Percentiles rank a stretch among this genome's conserved stretches.
Evolutionary conservation across 371 early-diverging fungal species (phyloP).

Genomic region (Syncephalastrum racemosum): DNA sequence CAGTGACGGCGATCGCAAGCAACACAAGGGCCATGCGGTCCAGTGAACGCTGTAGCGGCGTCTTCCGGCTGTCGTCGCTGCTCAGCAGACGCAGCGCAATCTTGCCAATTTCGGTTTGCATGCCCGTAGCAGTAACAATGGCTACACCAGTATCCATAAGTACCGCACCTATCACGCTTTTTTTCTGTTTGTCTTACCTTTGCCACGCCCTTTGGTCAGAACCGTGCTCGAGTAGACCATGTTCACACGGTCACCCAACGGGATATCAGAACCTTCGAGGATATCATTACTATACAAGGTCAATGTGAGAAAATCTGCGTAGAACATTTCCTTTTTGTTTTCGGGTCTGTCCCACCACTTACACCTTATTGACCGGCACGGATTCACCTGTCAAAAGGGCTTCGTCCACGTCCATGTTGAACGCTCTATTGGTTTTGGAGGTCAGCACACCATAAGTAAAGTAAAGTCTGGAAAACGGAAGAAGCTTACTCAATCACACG

Average conservation of each 20-base stretch:
- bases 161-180: constrained; percentile 59
- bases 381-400: constrained; percentile 85
- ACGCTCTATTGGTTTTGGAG: constrained; percentile 26
- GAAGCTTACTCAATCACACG: constrained; percentile 72
- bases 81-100: constrained; percentile 85
- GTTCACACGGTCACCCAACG: constrained; percentile 65
- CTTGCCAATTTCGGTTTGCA: constrained; percentile 89
- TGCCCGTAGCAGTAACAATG: constrained; percentile 82
- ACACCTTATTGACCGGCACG: constrained; percentile 67
- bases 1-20: constrained; percentile 48
- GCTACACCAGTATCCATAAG: constrained; percentile 52
- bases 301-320: constrained; percentile 3
- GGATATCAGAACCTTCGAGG: constrained; percentile 30
- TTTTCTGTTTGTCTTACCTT: constrained; percentile 28
- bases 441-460: background rate
- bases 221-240: constrained; percentile 63
- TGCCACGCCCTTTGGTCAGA: constrained; percentile 49
- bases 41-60: constrained; percentile 68
- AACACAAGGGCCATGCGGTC: constrained; percentile 66
- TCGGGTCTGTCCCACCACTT: constrained; percentile 6
- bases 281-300: constrained; percentile 14
- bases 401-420: constrained; percentile 89
- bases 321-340: background rate
- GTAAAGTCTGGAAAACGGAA: background rate
- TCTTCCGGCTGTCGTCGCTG: constrained; percentile 59